phyloP scores from a whole-genome alignment of 495 filamentous ascomycete species.

The Niebla homalea region DNA sequence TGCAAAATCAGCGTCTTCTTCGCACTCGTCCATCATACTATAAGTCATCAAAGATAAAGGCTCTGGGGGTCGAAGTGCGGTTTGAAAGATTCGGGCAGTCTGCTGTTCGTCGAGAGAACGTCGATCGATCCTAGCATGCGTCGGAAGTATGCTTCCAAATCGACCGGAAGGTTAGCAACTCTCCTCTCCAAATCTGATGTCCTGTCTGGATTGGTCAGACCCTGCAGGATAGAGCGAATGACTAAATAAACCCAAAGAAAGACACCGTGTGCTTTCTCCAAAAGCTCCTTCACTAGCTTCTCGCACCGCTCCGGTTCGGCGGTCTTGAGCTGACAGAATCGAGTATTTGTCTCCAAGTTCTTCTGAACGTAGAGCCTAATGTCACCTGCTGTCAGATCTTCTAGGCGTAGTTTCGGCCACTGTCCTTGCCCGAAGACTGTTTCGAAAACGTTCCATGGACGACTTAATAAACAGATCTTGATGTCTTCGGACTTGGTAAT shows the following conservation, averaged over 20 bases:
- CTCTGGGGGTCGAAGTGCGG: not conserved
- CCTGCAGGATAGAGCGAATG: conserved; percentile 18
- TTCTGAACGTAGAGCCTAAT: conserved; percentile 3
- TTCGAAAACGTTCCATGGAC: conserved; percentile 35
- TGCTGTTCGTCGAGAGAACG: no score
- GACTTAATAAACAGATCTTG: conserved; percentile 38
- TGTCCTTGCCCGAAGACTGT: conserved; percentile 18
- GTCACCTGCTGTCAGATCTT: conserved; percentile 7
- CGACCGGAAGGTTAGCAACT: conserved; percentile 17
- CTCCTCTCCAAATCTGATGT: conserved; percentile 14
- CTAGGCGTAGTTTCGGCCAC: conserved; percentile 1
- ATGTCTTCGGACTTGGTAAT: conserved; percentile 20
- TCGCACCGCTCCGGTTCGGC: not conserved
- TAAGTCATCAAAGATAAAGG: not conserved
- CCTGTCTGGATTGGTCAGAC: conserved; percentile 20
- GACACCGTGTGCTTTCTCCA: conserved; percentile 17
- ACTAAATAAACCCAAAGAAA: conserved; percentile 32
- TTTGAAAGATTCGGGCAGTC: conserved; percentile 20
- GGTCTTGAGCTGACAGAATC: not conserved
- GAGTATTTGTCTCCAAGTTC: not conserved
- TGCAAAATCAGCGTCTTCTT: conserved; percentile 3
- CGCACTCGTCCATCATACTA: conserved; percentile 1
- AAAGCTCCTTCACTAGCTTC: conserved; percentile 4
- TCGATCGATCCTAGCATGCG: no score
- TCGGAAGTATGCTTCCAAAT: conserved; percentile 19